Conservation (phyloP, 1,139 yeast genomes). For the Pichia sp. region DNA sequence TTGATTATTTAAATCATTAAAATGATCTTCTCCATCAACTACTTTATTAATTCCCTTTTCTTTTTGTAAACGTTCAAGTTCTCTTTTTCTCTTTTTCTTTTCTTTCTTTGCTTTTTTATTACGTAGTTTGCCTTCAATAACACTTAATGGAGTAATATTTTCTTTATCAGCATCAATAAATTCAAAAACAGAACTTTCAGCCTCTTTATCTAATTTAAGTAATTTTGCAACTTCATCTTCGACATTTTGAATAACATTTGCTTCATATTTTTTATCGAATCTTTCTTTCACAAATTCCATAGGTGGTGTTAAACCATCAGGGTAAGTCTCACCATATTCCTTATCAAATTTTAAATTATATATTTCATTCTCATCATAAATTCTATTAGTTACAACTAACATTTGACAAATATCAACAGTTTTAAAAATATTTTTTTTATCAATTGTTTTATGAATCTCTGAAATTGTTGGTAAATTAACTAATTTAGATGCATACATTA, state of each 20-base stretch:
- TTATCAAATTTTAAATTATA: conserved; percentile 34
- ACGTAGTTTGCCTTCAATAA: conserved; percentile 18
- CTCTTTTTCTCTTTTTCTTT: conserved; percentile 18
- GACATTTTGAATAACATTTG: conserved; percentile 53
- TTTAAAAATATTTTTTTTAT: conserved; percentile 81
- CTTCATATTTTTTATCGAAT: conserved; percentile 45
- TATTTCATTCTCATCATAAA: conserved; percentile 51
- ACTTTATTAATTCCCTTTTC: conserved; percentile 16
- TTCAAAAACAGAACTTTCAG: conserved; percentile 77
- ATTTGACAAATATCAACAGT: conserved; percentile 84
- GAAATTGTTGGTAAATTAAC: conserved; percentile 87
- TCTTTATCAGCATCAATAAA: conserved; percentile 48
- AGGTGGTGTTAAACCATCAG: conserved; percentile 84
- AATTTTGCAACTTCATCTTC: conserved; percentile 76
- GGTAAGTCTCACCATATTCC: conserved; percentile 42
- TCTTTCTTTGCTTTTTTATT: conserved; percentile 24
- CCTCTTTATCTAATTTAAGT: conserved; percentile 70
- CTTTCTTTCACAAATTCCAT: conserved; percentile 51
- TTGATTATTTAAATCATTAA: conserved; percentile 6
- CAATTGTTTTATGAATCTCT: conserved; percentile 85
- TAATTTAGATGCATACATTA: conserved; percentile 72
- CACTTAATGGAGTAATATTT: conserved; percentile 14
- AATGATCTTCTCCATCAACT: conserved; percentile 33
- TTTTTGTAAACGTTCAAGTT: conserved; percentile 4
- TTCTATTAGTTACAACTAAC: conserved; percentile 62